These are phyloP conservation scores for Yamadazyma buinensis DNA, from an alignment of 1,139 yeast species.

Conservation along the genomic window DNA sequence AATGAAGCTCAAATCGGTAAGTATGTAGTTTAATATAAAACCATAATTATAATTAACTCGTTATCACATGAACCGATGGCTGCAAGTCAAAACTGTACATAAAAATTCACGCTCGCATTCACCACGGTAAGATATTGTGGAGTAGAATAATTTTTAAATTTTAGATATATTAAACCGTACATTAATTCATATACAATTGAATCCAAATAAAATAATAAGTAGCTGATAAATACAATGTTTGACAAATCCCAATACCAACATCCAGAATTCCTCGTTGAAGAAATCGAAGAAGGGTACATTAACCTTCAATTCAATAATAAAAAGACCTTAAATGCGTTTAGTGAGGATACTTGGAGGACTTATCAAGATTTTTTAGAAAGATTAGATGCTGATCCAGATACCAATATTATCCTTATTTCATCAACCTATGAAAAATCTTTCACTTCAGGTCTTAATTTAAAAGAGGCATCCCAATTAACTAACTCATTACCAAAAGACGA, in stretches of 20 bases:
- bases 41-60: too few relatives aligned
- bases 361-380: slow-evolving; percentile 47
- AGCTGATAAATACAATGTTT: slow-evolving; percentile 2
- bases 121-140: background rate
- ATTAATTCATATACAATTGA: background rate
- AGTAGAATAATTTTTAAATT: too few relatives aligned
- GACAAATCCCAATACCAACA: slow-evolving; percentile 22
- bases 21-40: slow-evolving; percentile 39
- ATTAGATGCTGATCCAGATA: slow-evolving; percentile 44
- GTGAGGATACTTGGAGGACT: slow-evolving; percentile 51
- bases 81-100: background rate
- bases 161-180: too few relatives aligned
- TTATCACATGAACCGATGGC: background rate
- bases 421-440: slow-evolving; percentile 57
- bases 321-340: slow-evolving; percentile 56
- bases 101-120: background rate
- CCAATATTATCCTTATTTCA: slow-evolving; percentile 53
- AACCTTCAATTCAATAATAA: slow-evolving; percentile 68
- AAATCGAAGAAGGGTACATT: slow-evolving; percentile 45
- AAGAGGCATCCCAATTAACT: slow-evolving; percentile 25
- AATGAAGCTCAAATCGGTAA: slow-evolving; percentile 40
- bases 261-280: slow-evolving; percentile 37
- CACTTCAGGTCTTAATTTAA: slow-evolving; percentile 65
- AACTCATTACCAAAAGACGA: slow-evolving; percentile 11
- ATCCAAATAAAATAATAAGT: too few relatives aligned